Evolutionary conservation across 1,139 yeast genomes (phyloP).

Genomic region (Yamadazyma oceani): DNA sequence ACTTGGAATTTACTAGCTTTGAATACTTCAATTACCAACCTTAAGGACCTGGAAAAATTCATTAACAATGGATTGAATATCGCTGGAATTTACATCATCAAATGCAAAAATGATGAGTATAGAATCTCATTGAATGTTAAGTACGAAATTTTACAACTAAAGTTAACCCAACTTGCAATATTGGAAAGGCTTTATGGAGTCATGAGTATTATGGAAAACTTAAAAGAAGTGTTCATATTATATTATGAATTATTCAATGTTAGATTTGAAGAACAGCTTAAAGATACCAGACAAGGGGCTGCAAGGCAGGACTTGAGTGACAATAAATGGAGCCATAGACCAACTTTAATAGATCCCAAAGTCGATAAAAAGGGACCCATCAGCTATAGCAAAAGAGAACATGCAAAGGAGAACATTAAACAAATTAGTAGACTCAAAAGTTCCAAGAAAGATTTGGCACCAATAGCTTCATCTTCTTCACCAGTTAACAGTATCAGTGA

Average conservation of each 20-base stretch:
- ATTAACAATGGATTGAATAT: constrained; percentile 45
- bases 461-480: constrained; percentile 4
- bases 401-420: constrained; percentile 23
- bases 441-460: constrained; percentile 9
- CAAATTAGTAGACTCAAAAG: constrained; percentile 17
- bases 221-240: constrained; percentile 66
- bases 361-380: constrained; percentile 3
- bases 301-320: constrained; percentile 12
- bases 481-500: constrained; percentile 9
- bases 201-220: constrained; percentile 58
- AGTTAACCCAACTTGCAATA: constrained; percentile 73
- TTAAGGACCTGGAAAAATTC: constrained; percentile 39
- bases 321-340: constrained; percentile 47
- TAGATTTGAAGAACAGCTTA: constrained; percentile 19
- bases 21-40: constrained; percentile 10
- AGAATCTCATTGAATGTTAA: constrained; percentile 41
- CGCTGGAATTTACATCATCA: constrained; percentile 39
- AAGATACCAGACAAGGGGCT: constrained; percentile 9
- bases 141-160: constrained; percentile 64
- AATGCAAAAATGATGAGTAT: constrained; percentile 29
- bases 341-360: constrained; percentile 44
- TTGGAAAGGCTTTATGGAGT: constrained; percentile 64
- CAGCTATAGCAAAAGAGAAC: constrained; percentile 16
- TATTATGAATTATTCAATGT: constrained; percentile 56
- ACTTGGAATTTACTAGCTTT: constrained; percentile 48